Percentiles rank a stretch among this genome's conserved stretches.
phyloP scores from a whole-genome alignment of 2,329 filamentous ascomycete genomes.

The Capronia coronata region DNA sequence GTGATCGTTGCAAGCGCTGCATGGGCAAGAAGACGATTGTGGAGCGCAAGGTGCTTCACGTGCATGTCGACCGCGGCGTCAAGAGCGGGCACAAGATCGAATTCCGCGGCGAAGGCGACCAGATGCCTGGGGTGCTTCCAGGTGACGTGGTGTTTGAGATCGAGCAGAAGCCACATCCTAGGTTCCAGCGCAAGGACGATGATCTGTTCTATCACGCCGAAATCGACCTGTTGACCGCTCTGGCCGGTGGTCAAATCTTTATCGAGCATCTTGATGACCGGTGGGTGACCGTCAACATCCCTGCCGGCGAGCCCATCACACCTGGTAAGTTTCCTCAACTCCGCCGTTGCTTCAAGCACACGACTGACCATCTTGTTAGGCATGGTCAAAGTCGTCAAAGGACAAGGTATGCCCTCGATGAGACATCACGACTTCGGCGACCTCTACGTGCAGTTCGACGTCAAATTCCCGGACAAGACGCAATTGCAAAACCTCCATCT shows the following conservation, averaged over 20 bases:
- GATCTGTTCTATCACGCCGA: conserved; percentile 93
- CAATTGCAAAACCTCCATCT: conserved; percentile 64
- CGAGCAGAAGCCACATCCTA: conserved; percentile 93
- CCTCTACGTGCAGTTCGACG: conserved; percentile 93
- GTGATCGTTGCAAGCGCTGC: conserved; percentile 96
- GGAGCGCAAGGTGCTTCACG: conserved; percentile 95
- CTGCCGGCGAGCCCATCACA: conserved; percentile 88
- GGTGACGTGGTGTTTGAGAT: conserved; percentile 98
- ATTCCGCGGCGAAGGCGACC: conserved; percentile 94
- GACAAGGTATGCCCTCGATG: conserved; percentile 95
- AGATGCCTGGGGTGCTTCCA: conserved; percentile 83
- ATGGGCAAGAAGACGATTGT: conserved; percentile 96
- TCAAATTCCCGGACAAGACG: conserved; percentile 86
- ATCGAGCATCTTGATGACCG: conserved; percentile 96
- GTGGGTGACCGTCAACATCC: conserved; percentile 89
- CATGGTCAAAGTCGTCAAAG: conserved; percentile 85
- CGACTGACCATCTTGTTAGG: conserved; percentile 46
- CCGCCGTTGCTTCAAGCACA: neutral
- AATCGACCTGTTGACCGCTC: conserved; percentile 88
- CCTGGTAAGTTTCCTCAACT: conserved; percentile 59
- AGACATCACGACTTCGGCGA: conserved; percentile 94
- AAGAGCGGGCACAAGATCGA: conserved; percentile 92
- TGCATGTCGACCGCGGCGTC: conserved; percentile 93
- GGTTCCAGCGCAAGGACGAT: conserved; percentile 94
- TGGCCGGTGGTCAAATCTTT: conserved; percentile 83